Evolutionary conservation across 2,329 filamentous ascomycete species (phyloP), one percentile per base, ranked within the genome.

Genomic region (Cordyceps fumosorosea): DNA sequence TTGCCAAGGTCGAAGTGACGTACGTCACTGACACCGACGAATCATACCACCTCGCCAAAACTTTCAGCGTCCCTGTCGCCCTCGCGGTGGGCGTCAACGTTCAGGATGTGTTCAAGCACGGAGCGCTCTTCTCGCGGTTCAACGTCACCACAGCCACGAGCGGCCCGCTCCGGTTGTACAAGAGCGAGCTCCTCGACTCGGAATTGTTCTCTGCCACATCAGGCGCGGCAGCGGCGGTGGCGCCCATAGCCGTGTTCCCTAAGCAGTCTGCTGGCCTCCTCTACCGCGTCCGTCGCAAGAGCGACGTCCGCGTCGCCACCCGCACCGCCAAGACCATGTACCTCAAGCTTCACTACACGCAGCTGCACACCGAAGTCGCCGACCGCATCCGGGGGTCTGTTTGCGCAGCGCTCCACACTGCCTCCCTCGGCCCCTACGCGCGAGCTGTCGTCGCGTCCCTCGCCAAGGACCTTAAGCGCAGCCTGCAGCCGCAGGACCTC

Each of bases 21-120:
- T 96, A 95, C 70, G 82, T 82, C 2, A 93, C 90, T 0, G 79
- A 85, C 0, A 76, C 84, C 2, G 89, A 87, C 3, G 79, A 77
- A 8, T 66, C 69, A 11, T 76, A 70, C 59, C 68, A 65, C 55
- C 68, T 76, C 56, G 73, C 74, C 45, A 77, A 76, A 55, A 68
- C 69, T 3, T 90, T 91, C 66, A 84, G 81, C 3, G 80, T 96
- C 22, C 83, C 87, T 3, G 88, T 95, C 1, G 83, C 89, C 1
- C 79, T 99, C 5, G 90, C 91, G 0, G 81, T 99, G 3, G 93
- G 93, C 3, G 95, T 99, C 65, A 98, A 98, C 66, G 95, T 99
- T 6, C 93, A 98, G 69, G 95, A 99, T 68, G 85, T 96, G 32
- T 98, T 98, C 79, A 96, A 96, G 71, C 86, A 91, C 65, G 78